These are phyloP conservation scores for Lactarius sanguifluus DNA, from an alignment of 768 basidiomycete genomes.

Conservation along the genomic window DNA sequence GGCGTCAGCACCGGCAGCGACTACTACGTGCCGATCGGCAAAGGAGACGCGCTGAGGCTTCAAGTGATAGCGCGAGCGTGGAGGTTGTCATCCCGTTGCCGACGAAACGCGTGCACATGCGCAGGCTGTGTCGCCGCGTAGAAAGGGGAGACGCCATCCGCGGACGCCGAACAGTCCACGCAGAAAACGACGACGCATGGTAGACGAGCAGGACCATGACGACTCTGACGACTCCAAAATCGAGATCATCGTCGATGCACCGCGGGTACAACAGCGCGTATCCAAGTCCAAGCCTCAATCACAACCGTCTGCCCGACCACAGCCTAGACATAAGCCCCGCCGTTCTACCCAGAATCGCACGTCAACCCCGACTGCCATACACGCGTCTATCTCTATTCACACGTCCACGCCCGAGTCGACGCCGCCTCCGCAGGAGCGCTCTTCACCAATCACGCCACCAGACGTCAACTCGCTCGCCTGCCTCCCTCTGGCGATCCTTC, in stretches of 20 bases:
- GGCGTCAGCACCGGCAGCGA: background rate
- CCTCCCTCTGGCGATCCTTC: slow-evolving; percentile 15
- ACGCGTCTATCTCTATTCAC: background rate
- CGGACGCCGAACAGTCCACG: background rate
- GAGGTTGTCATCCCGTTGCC: background rate
- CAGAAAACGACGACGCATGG: slow-evolving; percentile 6
- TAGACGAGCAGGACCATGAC: background rate
- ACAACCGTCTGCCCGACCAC: background rate
- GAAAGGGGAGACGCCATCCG: background rate
- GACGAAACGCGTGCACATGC: background rate
- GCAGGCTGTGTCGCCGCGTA: background rate
- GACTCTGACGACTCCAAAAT: background rate
- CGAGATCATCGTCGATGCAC: background rate
- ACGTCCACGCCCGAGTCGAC: background rate
- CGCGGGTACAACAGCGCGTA: background rate
- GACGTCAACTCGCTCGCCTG: slow-evolving; percentile 1
- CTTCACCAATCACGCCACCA: background rate
- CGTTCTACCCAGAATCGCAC: background rate
- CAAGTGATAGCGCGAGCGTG: slow-evolving; percentile 2
- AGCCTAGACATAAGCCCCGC: background rate
- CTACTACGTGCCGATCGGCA: background rate
- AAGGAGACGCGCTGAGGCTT: background rate
- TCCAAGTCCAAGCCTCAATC: background rate
- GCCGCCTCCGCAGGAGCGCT: background rate
- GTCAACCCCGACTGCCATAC: background rate